Base-by-base conservation (phyloP, 2,329 filamentous ascomycete species). In the Fusarium sterilihyphosum region DNA sequence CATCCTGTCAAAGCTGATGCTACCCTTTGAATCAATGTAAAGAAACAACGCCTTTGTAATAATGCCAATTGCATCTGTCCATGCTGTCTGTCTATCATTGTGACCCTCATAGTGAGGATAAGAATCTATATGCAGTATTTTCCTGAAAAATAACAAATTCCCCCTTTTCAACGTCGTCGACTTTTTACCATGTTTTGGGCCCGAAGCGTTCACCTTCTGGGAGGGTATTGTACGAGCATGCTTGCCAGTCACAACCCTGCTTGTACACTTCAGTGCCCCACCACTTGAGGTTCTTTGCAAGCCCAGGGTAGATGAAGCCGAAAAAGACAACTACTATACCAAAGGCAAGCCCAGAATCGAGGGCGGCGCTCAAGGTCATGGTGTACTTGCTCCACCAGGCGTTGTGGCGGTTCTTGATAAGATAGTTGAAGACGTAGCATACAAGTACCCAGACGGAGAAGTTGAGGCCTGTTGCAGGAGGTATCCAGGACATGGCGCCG, bases 361-460 rank as follows among this genome's bases (percentile, higher is more conserved):
- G 86, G 4, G 93, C 94, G 0, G 94, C 94, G 66, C 92, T 94
- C 60, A 97, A 85, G 8, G 94, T 95, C 93, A 97, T 96, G 46
- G 93, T 96, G 81, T 97, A 97, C 83, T 97, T 96, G 54, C 90
- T 91, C 94, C 94, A 97, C 94, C 94, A 97, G 3, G 90, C 91
- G 37, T 86, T 87, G 33, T 90, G 92, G 29, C 92, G 87, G 41
- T 89, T 89, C 80, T 92, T 91, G 78, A 97, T 88, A 69, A 92
- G 82, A 80, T 92, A 92, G 81, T 97, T 97, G 87, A 97, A 97
- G 49, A 94, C 76, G 82, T 92, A 97, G 84, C 93, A 96, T 20
- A 97, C 93, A 13, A 96, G 84, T 0, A 92, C 93, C 94, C 94
- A 97, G 49, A 96, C 92, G 4, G 91, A 94, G 80, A 96, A 97